Base-by-base conservation (phyloP, 495 filamentous ascomycete species). In the Lentithecium fluviatile region DNA sequence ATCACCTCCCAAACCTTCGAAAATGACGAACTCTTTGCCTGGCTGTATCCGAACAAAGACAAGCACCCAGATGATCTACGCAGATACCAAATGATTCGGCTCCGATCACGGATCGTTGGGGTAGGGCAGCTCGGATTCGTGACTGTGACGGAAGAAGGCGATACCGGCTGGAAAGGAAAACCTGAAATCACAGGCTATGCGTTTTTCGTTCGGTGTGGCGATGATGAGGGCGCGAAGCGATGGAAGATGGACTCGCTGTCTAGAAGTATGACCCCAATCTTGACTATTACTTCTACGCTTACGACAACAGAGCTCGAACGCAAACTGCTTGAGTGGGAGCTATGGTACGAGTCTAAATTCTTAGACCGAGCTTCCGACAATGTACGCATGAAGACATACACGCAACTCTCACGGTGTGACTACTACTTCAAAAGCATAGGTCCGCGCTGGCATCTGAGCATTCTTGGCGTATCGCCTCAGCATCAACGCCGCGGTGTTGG, bases 41-140 rank as follows among this genome's bases (percentile, higher is more conserved):
- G 49, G 48, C 46, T 67, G 3, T 56, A 52, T 36, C 65, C 65
- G 19, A 25, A 51, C 7, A 26, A 60, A 47, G 24, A 60, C 24
- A 13, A 56, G 23, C 56, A 59, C 29, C 65, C 65, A 0, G 46
- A 67, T 19, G 65, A 67, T 38, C 45, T 63, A 6, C 59, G 55
- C 6, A 52, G 65, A 40, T 56, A 13, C 7, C 55, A 60, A n/a
- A n/a, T 50, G 17, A 37, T 67, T 15, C 65, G 55, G 1, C 52
- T 63, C 24, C 59, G 52, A 21, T 37, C 37, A 25, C 65, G 60
- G 12, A 48, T 67, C 20, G 60, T 67, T 1, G 37, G 36, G n/a
- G 19, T 20, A 5, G 59, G 65, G 17, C 45, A 32, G 15, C 54
- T 59, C 26, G 59, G 59, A n/a, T 63, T 67, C 45, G 64, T 66